These are phyloP conservation scores for Sicyos edulis DNA, from an alignment of 306 rosid genomes.

Conservation along the genomic window DNA sequence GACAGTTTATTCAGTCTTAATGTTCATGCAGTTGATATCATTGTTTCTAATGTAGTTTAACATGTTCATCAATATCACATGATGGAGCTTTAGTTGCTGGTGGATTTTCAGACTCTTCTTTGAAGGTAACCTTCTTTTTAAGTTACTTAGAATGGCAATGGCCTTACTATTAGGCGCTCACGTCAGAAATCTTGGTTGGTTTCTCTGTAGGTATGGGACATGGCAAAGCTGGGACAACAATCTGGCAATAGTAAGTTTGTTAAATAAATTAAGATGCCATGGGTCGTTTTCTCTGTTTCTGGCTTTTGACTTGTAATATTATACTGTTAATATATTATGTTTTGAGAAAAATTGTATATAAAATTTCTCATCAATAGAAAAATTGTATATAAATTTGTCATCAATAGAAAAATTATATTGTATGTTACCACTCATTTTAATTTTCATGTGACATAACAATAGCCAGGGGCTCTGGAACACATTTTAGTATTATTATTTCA, in stretches of 20 bases:
- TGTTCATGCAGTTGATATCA: slow-evolving; percentile 23
- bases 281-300: neutral
- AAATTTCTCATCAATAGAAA: neutral
- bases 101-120: slow-evolving; percentile 90
- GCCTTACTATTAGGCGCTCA: slow-evolving; percentile 20
- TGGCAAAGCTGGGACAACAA: slow-evolving; percentile 92
- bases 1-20: slow-evolving; percentile 15
- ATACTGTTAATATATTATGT: neutral
- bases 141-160: neutral
- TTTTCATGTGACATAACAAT: neutral
- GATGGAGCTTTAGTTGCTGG: slow-evolving; percentile 95
- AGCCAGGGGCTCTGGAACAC: slow-evolving; percentile 11
- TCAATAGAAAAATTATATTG: neutral
- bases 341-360: neutral
- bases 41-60: slow-evolving; percentile 46
- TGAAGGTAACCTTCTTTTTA: slow-evolving; percentile 48
- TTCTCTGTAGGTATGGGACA: slow-evolving; percentile 78
- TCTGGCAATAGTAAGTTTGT: slow-evolving; percentile 53
- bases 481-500: neutral
- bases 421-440: neutral
- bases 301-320: slow-evolving; percentile 5
- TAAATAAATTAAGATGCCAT: neutral
- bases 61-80: slow-evolving; percentile 87
- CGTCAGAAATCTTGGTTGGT: slow-evolving; percentile 18
- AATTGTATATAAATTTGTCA: neutral